Percentiles rank a stretch among this genome's conserved stretches.
These are phyloP conservation scores for Trichophyton mentagrophytes DNA, from an alignment of 2,329 filamentous ascomycete species.

Conservation along the genomic window DNA sequence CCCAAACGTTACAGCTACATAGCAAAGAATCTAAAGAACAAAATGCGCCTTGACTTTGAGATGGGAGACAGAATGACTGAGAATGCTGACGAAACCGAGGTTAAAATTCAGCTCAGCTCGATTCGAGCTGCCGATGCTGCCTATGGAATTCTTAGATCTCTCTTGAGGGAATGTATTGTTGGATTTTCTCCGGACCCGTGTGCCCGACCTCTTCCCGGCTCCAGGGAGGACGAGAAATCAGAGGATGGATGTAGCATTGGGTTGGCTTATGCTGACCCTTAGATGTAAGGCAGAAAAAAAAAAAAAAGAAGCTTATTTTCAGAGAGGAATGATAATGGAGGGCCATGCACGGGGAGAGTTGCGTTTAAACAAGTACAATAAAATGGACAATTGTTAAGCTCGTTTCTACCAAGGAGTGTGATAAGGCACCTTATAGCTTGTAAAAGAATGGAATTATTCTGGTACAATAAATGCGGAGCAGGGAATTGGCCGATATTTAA, in stretches of 20 bases:
- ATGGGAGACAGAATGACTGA: slow-evolving; percentile 12
- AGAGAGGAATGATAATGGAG: background rate
- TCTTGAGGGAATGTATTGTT: slow-evolving; percentile 10
- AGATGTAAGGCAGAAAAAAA: background rate
- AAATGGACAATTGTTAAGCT: background rate
- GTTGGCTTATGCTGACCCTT: background rate
- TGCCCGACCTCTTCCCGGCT: slow-evolving; percentile 9
- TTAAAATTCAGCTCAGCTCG: slow-evolving; percentile 13
- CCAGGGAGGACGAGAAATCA: too few relatives aligned
- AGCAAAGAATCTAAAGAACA: slow-evolving; percentile 6
- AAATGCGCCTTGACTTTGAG: slow-evolving; percentile 10
- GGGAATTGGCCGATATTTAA: background rate
- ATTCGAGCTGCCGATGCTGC: slow-evolving; percentile 10
- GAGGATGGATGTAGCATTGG: background rate
- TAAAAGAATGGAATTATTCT: background rate
- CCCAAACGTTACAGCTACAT: slow-evolving; percentile 9
- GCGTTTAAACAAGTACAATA: background rate
- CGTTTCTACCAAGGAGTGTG: background rate
- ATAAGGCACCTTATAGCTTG: background rate
- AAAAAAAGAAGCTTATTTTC: background rate
- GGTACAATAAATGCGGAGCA: background rate
- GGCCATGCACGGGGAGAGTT: background rate
- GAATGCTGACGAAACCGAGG: slow-evolving; percentile 10
- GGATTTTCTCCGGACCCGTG: slow-evolving; percentile 12
- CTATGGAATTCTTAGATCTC: background rate